phyloP scores from a whole-genome alignment of 352 stramenopile genomes.

The Lagenidium sp. region DNA sequence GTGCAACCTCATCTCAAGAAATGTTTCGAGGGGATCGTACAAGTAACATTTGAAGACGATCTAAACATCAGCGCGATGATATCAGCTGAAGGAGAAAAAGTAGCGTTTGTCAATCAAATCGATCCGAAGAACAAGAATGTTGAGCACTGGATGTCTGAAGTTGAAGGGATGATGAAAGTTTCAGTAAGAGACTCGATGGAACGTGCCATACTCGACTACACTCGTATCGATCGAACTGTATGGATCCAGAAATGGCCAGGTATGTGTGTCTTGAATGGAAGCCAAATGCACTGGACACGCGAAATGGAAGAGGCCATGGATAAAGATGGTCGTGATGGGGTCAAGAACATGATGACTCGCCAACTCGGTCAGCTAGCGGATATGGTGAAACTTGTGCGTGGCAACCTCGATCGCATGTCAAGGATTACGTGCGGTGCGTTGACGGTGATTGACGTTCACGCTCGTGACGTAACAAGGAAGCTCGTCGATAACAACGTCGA shows the following conservation, averaged over 20 bases:
- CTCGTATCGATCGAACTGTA: constrained; percentile 61
- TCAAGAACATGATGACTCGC: constrained; percentile 66
- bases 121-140: constrained; percentile 90
- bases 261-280: constrained; percentile 88
- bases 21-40: constrained; percentile 91
- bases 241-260: constrained; percentile 93
- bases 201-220: constrained; percentile 84
- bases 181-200: constrained; percentile 87
- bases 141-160: constrained; percentile 91
- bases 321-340: constrained; percentile 59
- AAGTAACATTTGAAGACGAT: constrained; percentile 84
- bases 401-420: constrained; percentile 81
- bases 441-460: constrained; percentile 95
- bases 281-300: constrained; percentile 92
- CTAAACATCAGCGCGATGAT: constrained; percentile 90
- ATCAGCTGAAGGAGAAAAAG: constrained; percentile 86
- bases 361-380: constrained; percentile 88
- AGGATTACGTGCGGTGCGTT: constrained; percentile 87
- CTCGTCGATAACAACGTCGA: constrained; percentile 86
- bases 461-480: constrained; percentile 91
- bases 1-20: constrained; percentile 93
- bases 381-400: constrained; percentile 90
- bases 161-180: constrained; percentile 91
- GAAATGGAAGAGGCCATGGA: constrained; percentile 87
- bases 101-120: constrained; percentile 72